These are phyloP conservation scores for Cladosporium sphaerospermum DNA, from an alignment of 2,329 filamentous ascomycete genomes.

Conservation along the genomic window DNA sequence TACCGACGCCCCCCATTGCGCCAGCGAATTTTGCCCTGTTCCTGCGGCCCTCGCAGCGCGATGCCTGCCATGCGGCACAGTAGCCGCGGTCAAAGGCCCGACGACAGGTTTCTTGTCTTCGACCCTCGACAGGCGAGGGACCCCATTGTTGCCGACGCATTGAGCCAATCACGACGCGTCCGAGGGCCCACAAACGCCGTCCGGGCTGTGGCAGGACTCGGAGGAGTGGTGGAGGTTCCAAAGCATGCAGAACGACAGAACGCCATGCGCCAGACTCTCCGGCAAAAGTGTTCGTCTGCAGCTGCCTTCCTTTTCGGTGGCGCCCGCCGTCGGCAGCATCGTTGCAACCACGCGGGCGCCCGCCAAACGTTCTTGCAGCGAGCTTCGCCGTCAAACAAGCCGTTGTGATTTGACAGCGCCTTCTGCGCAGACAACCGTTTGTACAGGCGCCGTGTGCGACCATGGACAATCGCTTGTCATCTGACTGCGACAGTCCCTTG, in stretches of 20 bases:
- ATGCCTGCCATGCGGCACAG: slow-evolving; percentile 1
- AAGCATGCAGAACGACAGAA: slow-evolving; percentile 1
- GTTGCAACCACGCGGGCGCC: slow-evolving; percentile 6
- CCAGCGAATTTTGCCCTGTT: background rate
- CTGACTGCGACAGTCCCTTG: background rate
- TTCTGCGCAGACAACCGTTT: slow-evolving; percentile 2
- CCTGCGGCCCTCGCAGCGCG: background rate
- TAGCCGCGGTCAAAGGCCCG: slow-evolving; percentile 1
- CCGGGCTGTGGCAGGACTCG: background rate
- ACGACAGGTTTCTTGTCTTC: background rate
- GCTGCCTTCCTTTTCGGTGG: slow-evolving; percentile 4
- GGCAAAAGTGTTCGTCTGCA: slow-evolving; percentile 6
- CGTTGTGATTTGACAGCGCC: slow-evolving; percentile 7
- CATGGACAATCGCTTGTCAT: background rate
- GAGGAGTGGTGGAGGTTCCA: background rate
- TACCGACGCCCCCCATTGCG: too few relatives aligned
- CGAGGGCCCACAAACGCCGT: slow-evolving; percentile 1
- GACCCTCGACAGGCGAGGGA: background rate
- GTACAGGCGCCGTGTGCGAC: slow-evolving; percentile 11
- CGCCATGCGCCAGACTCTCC: background rate
- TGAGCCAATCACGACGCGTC: slow-evolving; percentile 1
- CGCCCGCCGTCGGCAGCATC: slow-evolving; percentile 1
- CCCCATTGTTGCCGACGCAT: background rate
- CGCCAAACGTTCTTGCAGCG: slow-evolving; percentile 7
- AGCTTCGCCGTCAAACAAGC: slow-evolving; percentile 11